Conservation (phyloP, 352 stramenopile species). For the Globisporangium cylindrosporum region DNA sequence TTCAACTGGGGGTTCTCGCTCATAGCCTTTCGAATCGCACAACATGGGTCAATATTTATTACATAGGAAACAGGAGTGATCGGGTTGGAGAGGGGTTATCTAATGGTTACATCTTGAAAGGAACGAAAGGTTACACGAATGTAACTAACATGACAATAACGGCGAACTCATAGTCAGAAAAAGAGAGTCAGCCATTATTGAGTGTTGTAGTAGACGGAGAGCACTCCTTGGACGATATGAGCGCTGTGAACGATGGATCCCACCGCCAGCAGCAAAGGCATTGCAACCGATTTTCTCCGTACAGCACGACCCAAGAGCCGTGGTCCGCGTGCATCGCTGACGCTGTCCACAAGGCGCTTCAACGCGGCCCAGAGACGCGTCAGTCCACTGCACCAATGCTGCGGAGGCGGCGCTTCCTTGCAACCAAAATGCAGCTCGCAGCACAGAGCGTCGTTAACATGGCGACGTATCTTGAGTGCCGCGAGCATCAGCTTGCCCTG, state of each 20-base stretch:
- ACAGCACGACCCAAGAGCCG: not conserved
- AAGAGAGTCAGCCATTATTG: conserved; percentile 5
- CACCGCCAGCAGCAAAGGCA: not conserved
- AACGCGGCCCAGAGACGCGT: not conserved
- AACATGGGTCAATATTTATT: not conserved
- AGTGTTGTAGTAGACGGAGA: not conserved
- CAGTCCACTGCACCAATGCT: conserved; percentile 1
- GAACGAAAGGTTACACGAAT: not conserved
- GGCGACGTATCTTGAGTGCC: conserved; percentile 13
- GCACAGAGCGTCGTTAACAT: conserved; percentile 15
- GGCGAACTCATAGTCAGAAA: conserved; percentile 1
- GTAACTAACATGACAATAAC: not conserved
- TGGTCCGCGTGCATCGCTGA: conserved; percentile 4
- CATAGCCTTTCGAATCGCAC: not conserved
- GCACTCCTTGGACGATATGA: not conserved
- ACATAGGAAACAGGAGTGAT: not conserved
- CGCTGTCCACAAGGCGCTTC: conserved; percentile 14
- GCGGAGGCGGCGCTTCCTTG: conserved; percentile 1
- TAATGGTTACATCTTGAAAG: not conserved
- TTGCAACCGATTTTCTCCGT: not conserved
- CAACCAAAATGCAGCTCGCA: conserved; percentile 12
- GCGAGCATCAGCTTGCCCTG: not conserved
- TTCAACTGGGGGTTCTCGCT: conserved; percentile 10
- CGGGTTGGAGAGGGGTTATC: conserved; percentile 1
- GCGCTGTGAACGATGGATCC: not conserved